Base-by-base conservation (phyloP, 768 basidiomycete genomes). In the Vararia minispora region DNA sequence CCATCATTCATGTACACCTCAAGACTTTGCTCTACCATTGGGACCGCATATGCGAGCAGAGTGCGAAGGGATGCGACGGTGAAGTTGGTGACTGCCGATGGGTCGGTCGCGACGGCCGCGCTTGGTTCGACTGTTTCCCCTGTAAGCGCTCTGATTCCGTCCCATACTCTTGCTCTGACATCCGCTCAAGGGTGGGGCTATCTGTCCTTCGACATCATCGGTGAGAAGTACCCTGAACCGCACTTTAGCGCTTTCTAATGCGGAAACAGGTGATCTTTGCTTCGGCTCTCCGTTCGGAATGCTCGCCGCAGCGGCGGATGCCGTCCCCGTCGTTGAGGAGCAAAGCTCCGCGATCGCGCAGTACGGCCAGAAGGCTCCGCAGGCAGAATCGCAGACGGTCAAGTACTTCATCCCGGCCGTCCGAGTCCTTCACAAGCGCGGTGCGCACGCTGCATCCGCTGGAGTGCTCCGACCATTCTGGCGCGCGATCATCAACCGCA, bases 241-340 rank as follows among this genome's bases (percentile, higher is more conserved):
- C 27, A 47, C 6, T 47, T 24, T 20, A n/a, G 18, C 7, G 21
- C 10, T 27, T 4, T 27, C 6, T 23, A 16, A n/a, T n/a, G n/a
- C n/a, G n/a, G n/a, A n/a, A n/a, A n/a, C 6, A 63, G 62, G 68
- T 28, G 85, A 90, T 55, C 69, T 90, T 11, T 82, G 86, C 0
- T 91, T 91, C 49, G 89, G 89, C 1, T 72, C 74, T 2, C 83
- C 89, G 0, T 94, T 94, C 50, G 87, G 87, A 13, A 94, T 94
- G 89, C 64, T 92, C 43, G 52, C 72, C 37, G 71, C 79, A 5
- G 79, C 71, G 18, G 74, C 74, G 37, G 87, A 91, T 51, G 66
- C 72, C 7, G 85, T 82, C 2, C 64, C 76, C 4, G 79, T 84
- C 3, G 79, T n/a, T n/a, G n/a, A n/a, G n/a, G 62, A 68, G 21